Evolutionary conservation across 2,329 filamentous ascomycete genomes (phyloP).

Genomic region (Pleoardoris graminearum): DNA sequence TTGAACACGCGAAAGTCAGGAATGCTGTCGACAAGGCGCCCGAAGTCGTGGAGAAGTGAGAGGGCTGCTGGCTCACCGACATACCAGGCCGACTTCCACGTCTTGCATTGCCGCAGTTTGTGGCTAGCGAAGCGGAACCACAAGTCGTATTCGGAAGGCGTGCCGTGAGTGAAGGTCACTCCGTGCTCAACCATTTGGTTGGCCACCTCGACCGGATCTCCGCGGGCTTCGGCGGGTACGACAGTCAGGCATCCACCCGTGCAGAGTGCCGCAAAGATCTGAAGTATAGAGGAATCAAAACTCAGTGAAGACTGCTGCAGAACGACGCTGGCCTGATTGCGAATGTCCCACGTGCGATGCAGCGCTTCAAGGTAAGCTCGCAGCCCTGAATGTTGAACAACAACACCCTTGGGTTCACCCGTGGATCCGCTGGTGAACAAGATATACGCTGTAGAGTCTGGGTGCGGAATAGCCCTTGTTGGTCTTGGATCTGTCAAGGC

Average conservation of each 20-base stretch:
- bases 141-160: constrained; percentile 48
- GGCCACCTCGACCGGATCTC: constrained; percentile 42
- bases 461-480: neutral
- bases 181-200: constrained; percentile 41
- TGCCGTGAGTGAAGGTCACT: constrained; percentile 47
- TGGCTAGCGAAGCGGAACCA: constrained; percentile 25
- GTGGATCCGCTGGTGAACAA: constrained; percentile 62
- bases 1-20: constrained; percentile 13
- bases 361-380: constrained; percentile 20
- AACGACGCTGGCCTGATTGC: constrained; percentile 48
- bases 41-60: constrained; percentile 6
- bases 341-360: constrained; percentile 21
- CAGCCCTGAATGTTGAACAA: constrained; percentile 56
- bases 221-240: constrained; percentile 32
- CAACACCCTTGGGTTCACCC: constrained; percentile 60
- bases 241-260: constrained; percentile 47
- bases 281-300: constrained; percentile 49
- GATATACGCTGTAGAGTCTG: constrained; percentile 55
- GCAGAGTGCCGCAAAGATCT: constrained; percentile 49
- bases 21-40: neutral
- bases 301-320: constrained; percentile 51
- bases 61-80: constrained; percentile 25
- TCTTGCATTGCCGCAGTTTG: constrained; percentile 16
- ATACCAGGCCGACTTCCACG: constrained; percentile 36
- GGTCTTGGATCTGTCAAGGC: neutral